phyloP scores from a whole-genome alignment of 805 yeast genomes.

The Ascoidea tarda region DNA sequence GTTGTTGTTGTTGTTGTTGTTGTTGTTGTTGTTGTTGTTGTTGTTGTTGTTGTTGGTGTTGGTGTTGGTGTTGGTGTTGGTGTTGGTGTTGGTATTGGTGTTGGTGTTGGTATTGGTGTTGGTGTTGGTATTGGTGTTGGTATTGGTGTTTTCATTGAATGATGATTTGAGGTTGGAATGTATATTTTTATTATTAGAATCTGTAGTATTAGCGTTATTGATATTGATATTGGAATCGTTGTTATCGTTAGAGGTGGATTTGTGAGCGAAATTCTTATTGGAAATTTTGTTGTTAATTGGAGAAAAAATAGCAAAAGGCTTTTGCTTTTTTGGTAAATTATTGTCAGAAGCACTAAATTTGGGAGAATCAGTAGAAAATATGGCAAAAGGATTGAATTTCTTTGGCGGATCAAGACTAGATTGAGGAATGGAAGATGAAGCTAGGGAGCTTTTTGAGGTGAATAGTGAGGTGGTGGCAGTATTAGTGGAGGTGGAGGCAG shows the following conservation, averaged over 20 bases:
- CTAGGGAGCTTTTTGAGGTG: background rate
- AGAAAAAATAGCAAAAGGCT: background rate
- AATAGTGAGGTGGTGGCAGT: background rate
- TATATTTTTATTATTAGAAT: too few species aligned
- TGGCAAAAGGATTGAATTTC: slow-evolving; percentile 3
- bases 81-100: too few species aligned
- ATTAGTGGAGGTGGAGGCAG: slow-evolving; percentile 8
- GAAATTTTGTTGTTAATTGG: background rate
- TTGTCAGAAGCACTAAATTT: background rate
- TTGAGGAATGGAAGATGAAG: background rate
- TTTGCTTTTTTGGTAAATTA: background rate
- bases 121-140: too few species aligned
- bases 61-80: too few species aligned
- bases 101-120: too few species aligned
- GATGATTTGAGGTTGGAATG: too few species aligned
- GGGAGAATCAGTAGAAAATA: background rate
- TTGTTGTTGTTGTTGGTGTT: too few species aligned
- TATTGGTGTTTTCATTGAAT: too few species aligned
- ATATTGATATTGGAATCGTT: background rate
- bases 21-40: too few species aligned
- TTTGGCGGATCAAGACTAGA: background rate
- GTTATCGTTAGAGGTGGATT: too few species aligned
- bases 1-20: too few species aligned
- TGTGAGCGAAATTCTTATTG: background rate
- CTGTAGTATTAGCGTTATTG: too few species aligned